These are phyloP conservation scores for Aaosphaeria pasadenensis DNA, from an alignment of 2,329 filamentous ascomycete genomes.

Conservation along the genomic window DNA sequence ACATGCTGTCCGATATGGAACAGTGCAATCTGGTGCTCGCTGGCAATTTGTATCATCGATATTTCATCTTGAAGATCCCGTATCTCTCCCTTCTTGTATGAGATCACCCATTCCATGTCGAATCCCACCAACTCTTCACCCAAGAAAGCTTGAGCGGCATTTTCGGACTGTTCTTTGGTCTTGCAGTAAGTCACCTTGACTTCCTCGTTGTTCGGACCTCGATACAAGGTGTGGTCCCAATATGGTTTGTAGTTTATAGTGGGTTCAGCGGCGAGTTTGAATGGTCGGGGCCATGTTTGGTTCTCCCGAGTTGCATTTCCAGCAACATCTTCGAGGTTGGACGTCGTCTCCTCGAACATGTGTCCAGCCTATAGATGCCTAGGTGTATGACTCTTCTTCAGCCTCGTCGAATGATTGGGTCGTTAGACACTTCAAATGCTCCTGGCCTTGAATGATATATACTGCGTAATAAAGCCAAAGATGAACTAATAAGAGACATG, in stretches of 20 bases:
- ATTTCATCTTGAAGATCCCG: constrained; percentile 64
- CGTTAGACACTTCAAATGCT: too few species aligned
- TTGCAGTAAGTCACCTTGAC: constrained; percentile 77
- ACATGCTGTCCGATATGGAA: constrained; percentile 70
- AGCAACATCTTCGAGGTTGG: too few species aligned
- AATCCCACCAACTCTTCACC: constrained; percentile 74
- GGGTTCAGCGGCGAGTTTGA: background rate
- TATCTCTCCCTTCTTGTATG: constrained; percentile 39
- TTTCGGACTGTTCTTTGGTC: constrained; percentile 64
- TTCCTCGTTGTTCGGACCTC: constrained; percentile 50
- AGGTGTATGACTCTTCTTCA: too few species aligned
- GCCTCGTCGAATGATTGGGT: too few species aligned
- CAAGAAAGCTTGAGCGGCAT: constrained; percentile 63
- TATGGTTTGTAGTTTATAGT: constrained; percentile 30
- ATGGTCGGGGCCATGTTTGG: background rate
- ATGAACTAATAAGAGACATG: background rate
- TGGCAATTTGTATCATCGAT: constrained; percentile 80
- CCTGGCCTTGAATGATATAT: background rate
- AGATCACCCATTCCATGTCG: constrained; percentile 77
- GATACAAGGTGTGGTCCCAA: constrained; percentile 70
- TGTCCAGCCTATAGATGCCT: too few species aligned
- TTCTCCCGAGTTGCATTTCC: too few species aligned
- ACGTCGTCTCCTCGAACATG: too few species aligned
- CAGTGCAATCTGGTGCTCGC: constrained; percentile 70
- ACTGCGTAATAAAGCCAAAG: background rate